These are phyloP conservation scores for Aspergillus candidus DNA, from an alignment of 2,329 filamentous ascomycete species.

Conservation along the genomic window DNA sequence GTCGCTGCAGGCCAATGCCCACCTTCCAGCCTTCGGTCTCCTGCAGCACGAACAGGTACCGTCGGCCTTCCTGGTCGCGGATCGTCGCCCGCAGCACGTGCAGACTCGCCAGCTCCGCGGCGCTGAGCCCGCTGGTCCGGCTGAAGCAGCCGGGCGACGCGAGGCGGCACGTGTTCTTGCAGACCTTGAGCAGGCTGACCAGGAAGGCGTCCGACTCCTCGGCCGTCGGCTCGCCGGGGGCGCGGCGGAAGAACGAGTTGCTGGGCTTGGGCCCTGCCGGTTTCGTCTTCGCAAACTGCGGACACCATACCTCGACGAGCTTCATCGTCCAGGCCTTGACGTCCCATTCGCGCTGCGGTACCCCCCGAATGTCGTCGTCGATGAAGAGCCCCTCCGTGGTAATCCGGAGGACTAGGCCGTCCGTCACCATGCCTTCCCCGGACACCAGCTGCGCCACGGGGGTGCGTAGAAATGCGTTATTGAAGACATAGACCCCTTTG, in stretches of 20 bases:
- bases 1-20: conserved; percentile 50
- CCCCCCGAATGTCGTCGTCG: conserved; percentile 85
- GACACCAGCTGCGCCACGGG: conserved; percentile 85
- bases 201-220: conserved; percentile 64
- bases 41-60: conserved; percentile 56
- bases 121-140: conserved; percentile 19
- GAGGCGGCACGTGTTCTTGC: conserved; percentile 58
- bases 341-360: conserved; percentile 97
- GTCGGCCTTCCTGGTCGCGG: conserved; percentile 55
- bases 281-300: conserved; percentile 49
- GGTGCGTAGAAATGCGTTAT: conserved; percentile 80
- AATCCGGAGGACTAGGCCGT: conserved; percentile 85
- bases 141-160: conserved; percentile 36
- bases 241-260: conserved; percentile 33
- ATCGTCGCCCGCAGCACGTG: conserved; percentile 55
- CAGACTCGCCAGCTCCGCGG: conserved; percentile 37
- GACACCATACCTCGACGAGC: conserved; percentile 79
- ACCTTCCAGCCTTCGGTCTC: conserved; percentile 59
- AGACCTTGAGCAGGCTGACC: conserved; percentile 56
- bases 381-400: conserved; percentile 94
- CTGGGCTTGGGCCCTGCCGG: conserved; percentile 22
- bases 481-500: conserved; percentile 86
- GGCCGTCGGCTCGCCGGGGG: conserved; percentile 50
- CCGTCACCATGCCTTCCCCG: conserved; percentile 76
- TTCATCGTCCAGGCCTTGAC: conserved; percentile 98